Percentiles rank a stretch among this genome's conserved stretches.
Evolutionary conservation across 495 filamentous ascomycete species (phyloP).

Genomic region (Aspergillus taichungensis): DNA sequence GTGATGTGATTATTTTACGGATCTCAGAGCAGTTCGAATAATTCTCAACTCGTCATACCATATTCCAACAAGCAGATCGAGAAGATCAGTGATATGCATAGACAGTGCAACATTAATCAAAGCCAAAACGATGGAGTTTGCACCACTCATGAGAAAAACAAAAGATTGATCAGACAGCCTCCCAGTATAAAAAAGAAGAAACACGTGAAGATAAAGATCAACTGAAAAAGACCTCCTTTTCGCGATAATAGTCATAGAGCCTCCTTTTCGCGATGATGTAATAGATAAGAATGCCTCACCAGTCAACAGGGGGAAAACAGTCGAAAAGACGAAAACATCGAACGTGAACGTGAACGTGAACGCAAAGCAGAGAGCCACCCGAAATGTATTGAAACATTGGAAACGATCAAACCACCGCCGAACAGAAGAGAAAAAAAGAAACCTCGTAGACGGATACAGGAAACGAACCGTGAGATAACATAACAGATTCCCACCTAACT

Average conservation of each 20-base stretch:
- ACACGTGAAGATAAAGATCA: constrained; percentile 6
- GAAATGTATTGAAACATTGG: constrained; percentile 15
- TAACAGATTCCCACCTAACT: constrained; percentile 15
- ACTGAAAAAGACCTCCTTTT: not conserved
- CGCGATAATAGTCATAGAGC: constrained; percentile 7
- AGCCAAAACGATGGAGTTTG: constrained; percentile 2
- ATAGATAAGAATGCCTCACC: constrained; percentile 4
- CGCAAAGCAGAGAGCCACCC: constrained; percentile 23
- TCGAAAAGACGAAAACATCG: constrained; percentile 1
- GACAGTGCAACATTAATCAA: not conserved
- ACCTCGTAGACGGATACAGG: constrained; percentile 4
- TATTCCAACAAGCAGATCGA: constrained; percentile 3
- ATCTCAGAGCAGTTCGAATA: no score
- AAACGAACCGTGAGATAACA: constrained; percentile 5
- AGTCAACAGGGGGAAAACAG: constrained; percentile 5
- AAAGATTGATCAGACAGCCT: constrained; percentile 42
- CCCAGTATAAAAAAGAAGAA: constrained; percentile 20
- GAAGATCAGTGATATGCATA: constrained; percentile 1
- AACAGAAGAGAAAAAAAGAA: constrained; percentile 12
- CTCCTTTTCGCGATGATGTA: constrained; percentile 16
- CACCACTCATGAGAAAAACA: constrained; percentile 9
- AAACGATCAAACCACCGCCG: constrained; percentile 22
- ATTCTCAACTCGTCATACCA: no score
- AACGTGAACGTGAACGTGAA: constrained; percentile 9
- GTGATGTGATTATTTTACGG: no score